Conservation (phyloP, 1,284 basidiomycete genomes). For the Gomphus bonarii region DNA sequence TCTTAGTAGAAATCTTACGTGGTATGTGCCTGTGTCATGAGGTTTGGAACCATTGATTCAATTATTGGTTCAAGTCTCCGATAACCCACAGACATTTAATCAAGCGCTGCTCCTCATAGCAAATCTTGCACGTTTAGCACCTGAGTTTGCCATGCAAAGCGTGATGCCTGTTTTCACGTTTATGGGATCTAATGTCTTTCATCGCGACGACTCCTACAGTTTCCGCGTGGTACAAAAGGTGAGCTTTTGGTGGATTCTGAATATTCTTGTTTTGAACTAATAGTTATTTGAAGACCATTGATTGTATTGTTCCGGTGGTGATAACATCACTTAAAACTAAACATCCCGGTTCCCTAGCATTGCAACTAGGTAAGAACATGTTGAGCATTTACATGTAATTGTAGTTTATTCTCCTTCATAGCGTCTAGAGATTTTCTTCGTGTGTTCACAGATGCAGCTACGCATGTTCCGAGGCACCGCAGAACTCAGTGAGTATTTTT, state of each 20-base stretch:
- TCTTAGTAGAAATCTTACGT: conserved; percentile 80
- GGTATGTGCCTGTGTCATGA: conserved; percentile 30
- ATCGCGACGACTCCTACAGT: conserved; percentile 92
- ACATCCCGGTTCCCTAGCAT: conserved; percentile 40
- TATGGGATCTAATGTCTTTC: conserved; percentile 95
- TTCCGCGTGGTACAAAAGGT: conserved; percentile 93
- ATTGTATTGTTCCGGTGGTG: conserved; percentile 91
- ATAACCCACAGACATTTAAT: conserved; percentile 92
- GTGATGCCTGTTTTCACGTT: conserved; percentile 99
- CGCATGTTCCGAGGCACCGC: conserved; percentile 82
- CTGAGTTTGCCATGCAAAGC: conserved; percentile 88
- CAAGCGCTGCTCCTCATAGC: conserved; percentile 89
- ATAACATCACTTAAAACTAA: conserved; percentile 59
- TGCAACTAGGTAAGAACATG: conserved; percentile 43
- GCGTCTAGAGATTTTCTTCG: conserved; percentile 63
- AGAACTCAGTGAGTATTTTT: conserved; percentile 54
- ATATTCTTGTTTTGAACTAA: not conserved
- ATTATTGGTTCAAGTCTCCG: conserved; percentile 45
- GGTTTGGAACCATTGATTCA: conserved; percentile 2
- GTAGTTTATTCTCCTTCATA: conserved; percentile 2
- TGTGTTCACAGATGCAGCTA: conserved; percentile 84
- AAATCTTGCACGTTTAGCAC: conserved; percentile 73
- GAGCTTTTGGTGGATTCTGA: not conserved
- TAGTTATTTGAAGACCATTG: conserved; percentile 60
- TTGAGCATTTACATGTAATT: not conserved